Conservation (phyloP, 768 basidiomycete species). For the Cyclocybe cylindracea region DNA sequence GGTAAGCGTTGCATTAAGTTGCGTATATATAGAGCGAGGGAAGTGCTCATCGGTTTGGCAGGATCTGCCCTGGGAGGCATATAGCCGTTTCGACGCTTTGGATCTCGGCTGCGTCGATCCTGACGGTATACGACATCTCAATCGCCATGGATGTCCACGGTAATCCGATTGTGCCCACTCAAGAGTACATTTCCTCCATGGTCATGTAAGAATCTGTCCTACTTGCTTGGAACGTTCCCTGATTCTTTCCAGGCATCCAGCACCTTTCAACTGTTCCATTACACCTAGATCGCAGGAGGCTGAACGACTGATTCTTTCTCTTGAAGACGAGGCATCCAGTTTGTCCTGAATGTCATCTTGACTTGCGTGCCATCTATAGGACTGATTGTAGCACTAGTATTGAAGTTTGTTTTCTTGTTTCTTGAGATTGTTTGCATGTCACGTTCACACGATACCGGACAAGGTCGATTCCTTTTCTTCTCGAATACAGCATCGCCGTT, state of each 20-base stretch:
- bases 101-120: constrained; percentile 20
- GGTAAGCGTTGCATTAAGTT: no score
- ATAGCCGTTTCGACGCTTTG: constrained; percentile 10
- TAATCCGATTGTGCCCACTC: neutral
- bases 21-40: no score
- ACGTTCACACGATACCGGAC: no score
- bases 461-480: no score
- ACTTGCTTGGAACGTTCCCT: neutral
- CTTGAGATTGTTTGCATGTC: no score
- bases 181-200: constrained; percentile 3
- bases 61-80: no score
- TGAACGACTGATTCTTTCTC: constrained; percentile 16
- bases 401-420: no score
- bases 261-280: constrained; percentile 26
- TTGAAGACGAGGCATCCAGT: constrained; percentile 1
- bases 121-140: constrained; percentile 24
- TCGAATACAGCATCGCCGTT: no score
- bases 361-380: no score
- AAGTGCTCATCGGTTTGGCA: no score
- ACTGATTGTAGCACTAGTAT: no score
- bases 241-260: constrained; percentile 21
- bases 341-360: no score
- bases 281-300: constrained; percentile 22
- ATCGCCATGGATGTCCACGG: neutral
- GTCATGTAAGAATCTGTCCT: neutral